phyloP scores from a whole-genome alignment of 352 stramenopile genomes.

The Pythium coloratum region DNA sequence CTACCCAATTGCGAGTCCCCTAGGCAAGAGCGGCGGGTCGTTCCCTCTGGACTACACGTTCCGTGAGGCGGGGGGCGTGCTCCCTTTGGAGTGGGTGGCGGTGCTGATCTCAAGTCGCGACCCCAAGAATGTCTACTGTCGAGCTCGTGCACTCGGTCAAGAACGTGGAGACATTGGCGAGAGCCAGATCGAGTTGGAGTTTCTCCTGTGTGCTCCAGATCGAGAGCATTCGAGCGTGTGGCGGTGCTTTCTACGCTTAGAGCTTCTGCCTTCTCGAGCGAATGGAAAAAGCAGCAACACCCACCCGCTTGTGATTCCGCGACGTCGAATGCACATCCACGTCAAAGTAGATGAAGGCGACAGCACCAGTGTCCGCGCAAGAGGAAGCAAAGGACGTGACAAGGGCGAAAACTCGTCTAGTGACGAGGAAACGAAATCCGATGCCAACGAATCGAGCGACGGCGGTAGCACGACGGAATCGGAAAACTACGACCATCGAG shows the following conservation, averaged over 20 bases:
- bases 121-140: constrained; percentile 5
- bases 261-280: background rate
- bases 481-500: background rate
- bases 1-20: background rate
- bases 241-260: constrained; percentile 10
- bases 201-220: background rate
- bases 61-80: background rate
- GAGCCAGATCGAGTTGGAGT: constrained; percentile 9
- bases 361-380: background rate
- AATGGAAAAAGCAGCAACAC: background rate
- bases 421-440: background rate
- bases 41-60: constrained; percentile 12
- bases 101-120: background rate
- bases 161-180: background rate
- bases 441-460: background rate
- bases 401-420: background rate
- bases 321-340: constrained; percentile 11
- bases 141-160: background rate
- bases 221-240: background rate
- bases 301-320: background rate
- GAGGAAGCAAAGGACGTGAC: background rate
- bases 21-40: background rate
- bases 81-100: constrained; percentile 16
- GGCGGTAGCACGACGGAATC: constrained; percentile 10
- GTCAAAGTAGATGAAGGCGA: constrained; percentile 6